Base-by-base conservation (phyloP, 768 basidiomycete genomes). In the Mycena crocata region DNA sequence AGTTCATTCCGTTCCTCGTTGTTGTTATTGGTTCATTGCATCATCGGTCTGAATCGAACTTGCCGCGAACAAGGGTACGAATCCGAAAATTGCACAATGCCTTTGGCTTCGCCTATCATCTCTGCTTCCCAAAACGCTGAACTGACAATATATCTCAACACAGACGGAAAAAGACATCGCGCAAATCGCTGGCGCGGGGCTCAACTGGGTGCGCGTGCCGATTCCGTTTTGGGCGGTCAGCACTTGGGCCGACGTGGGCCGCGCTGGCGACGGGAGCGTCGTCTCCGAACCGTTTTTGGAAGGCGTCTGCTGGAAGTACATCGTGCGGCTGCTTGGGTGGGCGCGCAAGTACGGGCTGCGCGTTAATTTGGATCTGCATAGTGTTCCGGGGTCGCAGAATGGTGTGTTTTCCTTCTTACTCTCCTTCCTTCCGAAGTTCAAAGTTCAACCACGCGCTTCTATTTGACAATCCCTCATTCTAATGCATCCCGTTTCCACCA, bases 121-220 rank as follows among this genome's bases (percentile, higher is more conserved):
- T n/a, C n/a, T n/a, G n/a, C n/a, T n/a, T n/a, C n/a, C n/a, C n/a
- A n/a, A n/a, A n/a, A n/a, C n/a, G n/a, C n/a, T n/a, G n/a, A n/a
- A n/a, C n/a, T n/a, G n/a, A n/a, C n/a, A n/a, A n/a, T n/a, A n/a
- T n/a, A n/a, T n/a, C n/a, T n/a, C n/a, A n/a, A 57, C 19, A 2
- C 51, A 91, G 88, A 92, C 90, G 64, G 90, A 92, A 73, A 79
- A 89, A 76, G 90, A 92, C 77, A 86, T 92, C 62, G 91, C 91
- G 28, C 79, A 86, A 73, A 92, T 93, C 69, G 90, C 91, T 56
- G 87, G 84, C n/a, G 91, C 89, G 13, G 91, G 91, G 8, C 75
- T 92, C 51, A 90, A 89, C 77, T 92, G 88, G 85, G 79, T 92
- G 42, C 84, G 89, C 35, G 35, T 37, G 35, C 35, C 35, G 35